Base-by-base conservation (phyloP, 2,329 filamentous ascomycete genomes). In the Neofusicoccum ribis region DNA sequence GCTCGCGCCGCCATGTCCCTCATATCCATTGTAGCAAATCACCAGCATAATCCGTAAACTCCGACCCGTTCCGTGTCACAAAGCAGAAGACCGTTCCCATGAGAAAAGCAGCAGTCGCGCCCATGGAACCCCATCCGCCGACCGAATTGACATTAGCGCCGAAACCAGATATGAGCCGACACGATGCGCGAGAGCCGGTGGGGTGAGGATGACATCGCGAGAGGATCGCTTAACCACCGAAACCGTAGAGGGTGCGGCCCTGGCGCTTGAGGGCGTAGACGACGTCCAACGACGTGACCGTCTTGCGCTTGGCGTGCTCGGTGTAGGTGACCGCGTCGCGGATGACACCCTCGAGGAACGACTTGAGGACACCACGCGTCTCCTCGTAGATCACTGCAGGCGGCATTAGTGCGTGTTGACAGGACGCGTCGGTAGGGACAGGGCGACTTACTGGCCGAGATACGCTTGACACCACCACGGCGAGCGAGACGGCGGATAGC, bases 381-480 rank as follows among this genome's bases (percentile, higher is more conserved):
- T 92, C 88, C 80, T 91, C 89, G 85, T 92, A 92, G 84, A 92
- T 92, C 89, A 91, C 85, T 86, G 72, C 23, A 56, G 36, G 27
- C 61, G 70, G 46, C 23, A 71, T 73, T 64, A 72, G 64, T 17
- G 46, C 39, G 44, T 15, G 5, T 52, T 34, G 27, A 47, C 27
- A 51, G 47, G 50, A 63, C 59, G 49, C 31, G 51, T 51, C 34
- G 31, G 17, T 5, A 11, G 20, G n/a, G 31, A 59, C 44, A 65
- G 65, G 62, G 41, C 12, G 66, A 84, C 86, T 80, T 88, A 91
- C 89, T 96, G 80, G 93, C 93, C 77, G 93, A 97, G 78, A 97
- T 97, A 96, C 93, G 93, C 92, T 97, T 97, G 88, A 97, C 93
- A 93, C 93, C 93, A 83, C 93, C 93, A 95, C 93, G 93, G 85